phyloP scores from a whole-genome alignment of 169 alveolate species.

The Eimeria maxima region DNA sequence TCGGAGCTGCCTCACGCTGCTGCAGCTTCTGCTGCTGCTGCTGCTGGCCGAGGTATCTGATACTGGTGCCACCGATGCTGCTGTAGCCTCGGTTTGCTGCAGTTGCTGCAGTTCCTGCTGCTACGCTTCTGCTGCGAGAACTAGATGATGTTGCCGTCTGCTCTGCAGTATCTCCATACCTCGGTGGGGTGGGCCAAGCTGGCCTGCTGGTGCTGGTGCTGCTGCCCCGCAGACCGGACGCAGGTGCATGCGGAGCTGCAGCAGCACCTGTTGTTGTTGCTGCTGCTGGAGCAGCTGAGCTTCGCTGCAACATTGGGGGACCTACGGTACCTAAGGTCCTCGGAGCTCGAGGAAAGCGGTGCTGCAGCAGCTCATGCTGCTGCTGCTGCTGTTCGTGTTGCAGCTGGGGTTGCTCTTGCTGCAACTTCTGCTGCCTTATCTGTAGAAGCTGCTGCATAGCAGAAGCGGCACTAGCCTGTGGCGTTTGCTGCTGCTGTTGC shows the following conservation, averaged over 20 bases:
- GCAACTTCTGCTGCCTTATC: neutral
- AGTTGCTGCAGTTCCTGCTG: neutral
- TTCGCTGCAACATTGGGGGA: neutral
- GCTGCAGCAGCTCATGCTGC: conserved; percentile 46
- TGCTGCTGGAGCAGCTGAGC: neutral
- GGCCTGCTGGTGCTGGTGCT: conserved; percentile 46
- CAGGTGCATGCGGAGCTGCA: neutral
- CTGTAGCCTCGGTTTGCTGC: neutral
- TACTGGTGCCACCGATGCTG: neutral
- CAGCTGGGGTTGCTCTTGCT: neutral
- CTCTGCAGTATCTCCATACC: neutral
- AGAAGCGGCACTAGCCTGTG: neutral
- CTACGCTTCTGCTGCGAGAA: conserved; percentile 30
- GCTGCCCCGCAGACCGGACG: neutral
- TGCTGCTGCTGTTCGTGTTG: conserved; percentile 22
- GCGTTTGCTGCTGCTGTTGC: neutral
- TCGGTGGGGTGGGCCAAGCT: conserved; percentile 40
- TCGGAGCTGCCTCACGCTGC: neutral
- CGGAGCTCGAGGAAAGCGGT: conserved; percentile 10
- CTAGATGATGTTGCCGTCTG: neutral
- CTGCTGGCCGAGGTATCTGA: conserved; percentile 31
- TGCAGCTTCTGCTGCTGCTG: conserved; percentile 42
- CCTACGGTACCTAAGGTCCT: neutral
- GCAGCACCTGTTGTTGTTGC: neutral
- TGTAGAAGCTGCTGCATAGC: conserved; percentile 48